Conservation (phyloP, 139 green algal genomes). For the Chlorella sp. region DNA sequence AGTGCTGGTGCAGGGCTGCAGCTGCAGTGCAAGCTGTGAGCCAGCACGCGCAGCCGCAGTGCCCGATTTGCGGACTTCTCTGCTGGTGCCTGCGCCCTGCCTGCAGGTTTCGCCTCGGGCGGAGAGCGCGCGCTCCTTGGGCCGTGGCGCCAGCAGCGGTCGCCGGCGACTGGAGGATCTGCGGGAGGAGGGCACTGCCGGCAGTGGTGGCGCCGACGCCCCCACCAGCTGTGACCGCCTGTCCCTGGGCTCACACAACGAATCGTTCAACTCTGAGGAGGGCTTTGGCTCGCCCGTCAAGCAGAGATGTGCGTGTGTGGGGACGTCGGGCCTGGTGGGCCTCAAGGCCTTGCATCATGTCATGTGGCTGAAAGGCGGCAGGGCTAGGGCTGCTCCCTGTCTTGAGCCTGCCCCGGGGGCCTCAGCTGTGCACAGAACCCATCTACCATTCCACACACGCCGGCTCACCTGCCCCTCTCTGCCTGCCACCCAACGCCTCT, state of each 20-base stretch:
- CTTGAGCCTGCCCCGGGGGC: too few relatives aligned
- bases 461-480: not conserved
- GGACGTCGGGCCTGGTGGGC: not conserved
- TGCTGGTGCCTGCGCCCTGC: not conserved
- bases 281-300: constrained; percentile 62
- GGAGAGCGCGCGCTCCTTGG: not conserved
- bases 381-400: not conserved
- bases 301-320: constrained; percentile 26
- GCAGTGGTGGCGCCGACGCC: not conserved
- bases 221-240: not conserved
- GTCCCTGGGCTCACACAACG: not conserved
- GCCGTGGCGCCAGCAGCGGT: not conserved
- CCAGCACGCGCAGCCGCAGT: not conserved
- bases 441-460: too few relatives aligned
- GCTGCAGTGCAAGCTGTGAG: not conserved
- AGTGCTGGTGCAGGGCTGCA: not conserved
- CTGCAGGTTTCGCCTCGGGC: not conserved
- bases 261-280: constrained; percentile 65
- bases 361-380: not conserved
- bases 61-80: too few relatives aligned
- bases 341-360: not conserved
- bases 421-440: too few relatives aligned
- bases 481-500: not conserved
- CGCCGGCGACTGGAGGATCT: constrained; percentile 8
- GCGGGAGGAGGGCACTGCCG: not conserved